phyloP scores from a whole-genome alignment of 495 filamentous ascomycete genomes.

The Trichoderma asperelloides region DNA sequence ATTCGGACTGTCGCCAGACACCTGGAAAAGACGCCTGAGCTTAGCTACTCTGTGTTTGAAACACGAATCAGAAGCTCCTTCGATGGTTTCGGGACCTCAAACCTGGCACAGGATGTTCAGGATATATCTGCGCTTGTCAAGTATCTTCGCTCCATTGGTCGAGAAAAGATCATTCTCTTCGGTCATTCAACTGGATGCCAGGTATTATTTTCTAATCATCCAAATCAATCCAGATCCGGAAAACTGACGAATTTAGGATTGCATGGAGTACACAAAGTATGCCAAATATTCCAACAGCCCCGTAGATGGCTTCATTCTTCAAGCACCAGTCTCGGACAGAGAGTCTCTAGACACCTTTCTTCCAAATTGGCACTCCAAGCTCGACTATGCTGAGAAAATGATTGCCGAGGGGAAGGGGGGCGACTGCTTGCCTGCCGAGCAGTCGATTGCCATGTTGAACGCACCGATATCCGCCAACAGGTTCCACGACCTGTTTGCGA shows the following conservation, averaged over 20 bases:
- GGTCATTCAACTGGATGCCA: constrained; percentile 84
- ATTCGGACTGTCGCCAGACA: constrained; percentile 56
- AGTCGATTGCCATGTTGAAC: constrained; percentile 40
- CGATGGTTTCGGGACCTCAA: constrained; percentile 61
- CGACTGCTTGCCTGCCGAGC: constrained; percentile 47
- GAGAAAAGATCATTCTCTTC: constrained; percentile 67
- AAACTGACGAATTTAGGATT: constrained; percentile 39
- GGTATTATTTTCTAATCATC: constrained; percentile 12
- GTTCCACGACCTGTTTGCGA: constrained; percentile 57
- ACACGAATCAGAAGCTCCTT: constrained; percentile 45
- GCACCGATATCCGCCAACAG: constrained; percentile 57
- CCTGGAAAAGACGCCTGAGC: constrained; percentile 39
- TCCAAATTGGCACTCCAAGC: constrained; percentile 40
- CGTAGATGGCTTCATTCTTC: constrained; percentile 74
- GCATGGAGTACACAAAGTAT: constrained; percentile 56
- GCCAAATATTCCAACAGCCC: constrained; percentile 27
- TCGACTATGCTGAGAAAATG: constrained; percentile 45
- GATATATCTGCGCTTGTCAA: constrained; percentile 66
- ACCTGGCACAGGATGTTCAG: constrained; percentile 58
- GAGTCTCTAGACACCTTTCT: constrained; percentile 46
- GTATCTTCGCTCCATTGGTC: constrained; percentile 48
- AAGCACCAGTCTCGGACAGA: constrained; percentile 73
- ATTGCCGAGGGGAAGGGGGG: constrained; percentile 42
- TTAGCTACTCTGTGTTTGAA: constrained; percentile 34
- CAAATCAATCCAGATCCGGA: background rate